Evolutionary conservation across 1,284 basidiomycete genomes (phyloP), one percentile per base, ranked within the genome.

Genomic region (Puccinia triticina): DNA sequence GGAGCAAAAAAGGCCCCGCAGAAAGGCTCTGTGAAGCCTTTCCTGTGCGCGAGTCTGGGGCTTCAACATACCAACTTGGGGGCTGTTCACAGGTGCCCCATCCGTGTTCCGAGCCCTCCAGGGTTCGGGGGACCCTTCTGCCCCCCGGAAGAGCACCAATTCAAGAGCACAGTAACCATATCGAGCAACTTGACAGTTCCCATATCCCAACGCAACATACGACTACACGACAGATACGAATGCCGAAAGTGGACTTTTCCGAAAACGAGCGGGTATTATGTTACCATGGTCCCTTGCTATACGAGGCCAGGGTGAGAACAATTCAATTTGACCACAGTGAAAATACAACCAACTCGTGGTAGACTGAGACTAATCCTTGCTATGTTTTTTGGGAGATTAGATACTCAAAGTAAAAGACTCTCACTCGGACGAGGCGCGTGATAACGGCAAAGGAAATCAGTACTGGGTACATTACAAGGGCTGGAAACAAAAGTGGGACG

Each of bases 401-500:
- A 90, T 99, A 21, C 90, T 97, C 84, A 93, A 96, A 86, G 89
- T 91, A 0, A 92, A 94, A 85, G 91, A 89, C 74, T 93, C 92
- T 89, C 91, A 92, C 82, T 92, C 93, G 85, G 88, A 89, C 3
- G 92, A 90, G 78, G 91, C 92, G 10, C 89, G 91, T 61, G 89
- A 90, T 5, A 81, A 80, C 2, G 88, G 89, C 7, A 88, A 90
- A 0, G 95, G 95, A 0, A 91, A 91, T 7, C 94, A 97, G 85
- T 99, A 94, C 87, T 92, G 93, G 84, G 96, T 99, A 34, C 97
- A 99, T 88, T 99, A 99, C 90, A 96, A 97, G 87, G 97, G 97
- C 5, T 99, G 97, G 97, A 99, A 98, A 88, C 93, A 95, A 88
- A 96, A 94, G 92, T 98, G 96, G 96, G 96, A 98, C 88, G 96